A percentile compares a stretch with the other conserved stretches of the same genome.
Conservation (phyloP, 75 land plant genomes). For the Adiantum capillusveneris region DNA sequence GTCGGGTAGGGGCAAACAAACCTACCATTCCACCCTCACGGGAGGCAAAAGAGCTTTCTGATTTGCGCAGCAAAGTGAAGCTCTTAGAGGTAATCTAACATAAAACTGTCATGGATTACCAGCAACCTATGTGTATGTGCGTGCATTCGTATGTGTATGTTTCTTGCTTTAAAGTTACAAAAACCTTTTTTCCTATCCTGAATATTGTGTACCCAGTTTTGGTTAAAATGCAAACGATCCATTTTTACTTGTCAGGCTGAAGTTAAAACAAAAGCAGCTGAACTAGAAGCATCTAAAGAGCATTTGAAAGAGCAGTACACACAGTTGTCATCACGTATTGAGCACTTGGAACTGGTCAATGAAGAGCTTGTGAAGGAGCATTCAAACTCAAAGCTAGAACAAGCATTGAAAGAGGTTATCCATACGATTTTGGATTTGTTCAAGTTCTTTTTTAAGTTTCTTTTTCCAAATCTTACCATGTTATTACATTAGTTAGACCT, state of each 20-base stretch:
- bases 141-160: too few species aligned
- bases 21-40: constrained; percentile 16
- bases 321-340: constrained; percentile 33
- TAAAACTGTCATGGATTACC: too few species aligned
- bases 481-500: too few species aligned
- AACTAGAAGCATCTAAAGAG: constrained; percentile 32
- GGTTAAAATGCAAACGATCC: too few species aligned
- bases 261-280: constrained; percentile 39
- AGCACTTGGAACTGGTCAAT: constrained; percentile 38
- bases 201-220: too few species aligned
- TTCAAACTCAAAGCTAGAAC: constrained; percentile 22
- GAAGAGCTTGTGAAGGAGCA: constrained; percentile 20
- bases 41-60: constrained; percentile 39
- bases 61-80: constrained; percentile 43
- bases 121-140: too few species aligned
- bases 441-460: too few species aligned
- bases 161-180: too few species aligned
- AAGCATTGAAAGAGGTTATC: constrained; percentile 25
- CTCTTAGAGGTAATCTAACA: constrained; percentile 59
- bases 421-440: too few species aligned
- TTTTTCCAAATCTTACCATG: too few species aligned
- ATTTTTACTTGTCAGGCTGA: constrained; percentile 36
- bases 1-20: constrained; percentile 19
- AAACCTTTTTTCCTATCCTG: too few species aligned
- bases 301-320: constrained; percentile 38